A percentile compares a stretch with the other conserved stretches of the same genome.
Conservation (phyloP, 2,329 filamentous ascomycete genomes). For the Juglanconis sp. region DNA sequence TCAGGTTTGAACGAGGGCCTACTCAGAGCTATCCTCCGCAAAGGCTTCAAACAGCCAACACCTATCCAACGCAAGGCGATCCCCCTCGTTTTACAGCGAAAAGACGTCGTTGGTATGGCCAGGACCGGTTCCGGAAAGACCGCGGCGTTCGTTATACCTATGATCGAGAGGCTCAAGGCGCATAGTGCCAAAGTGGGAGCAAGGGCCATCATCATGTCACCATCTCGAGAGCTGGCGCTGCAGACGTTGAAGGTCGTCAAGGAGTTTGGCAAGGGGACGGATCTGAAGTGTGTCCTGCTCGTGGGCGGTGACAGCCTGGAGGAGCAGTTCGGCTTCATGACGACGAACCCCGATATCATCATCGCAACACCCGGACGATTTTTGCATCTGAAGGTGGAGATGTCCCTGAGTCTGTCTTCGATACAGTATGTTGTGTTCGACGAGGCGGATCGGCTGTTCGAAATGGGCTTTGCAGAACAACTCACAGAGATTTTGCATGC, state of each 20-base stretch:
- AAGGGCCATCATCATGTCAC: slow-evolving; percentile 83
- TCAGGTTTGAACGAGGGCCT: slow-evolving; percentile 74
- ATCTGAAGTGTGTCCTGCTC: slow-evolving; percentile 83
- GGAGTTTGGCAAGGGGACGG: slow-evolving; percentile 85
- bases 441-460: slow-evolving; percentile 93
- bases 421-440: slow-evolving; percentile 96
- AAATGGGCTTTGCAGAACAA: slow-evolving; percentile 97
- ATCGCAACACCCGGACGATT: slow-evolving; percentile 97
- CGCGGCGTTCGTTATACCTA: slow-evolving; percentile 94
- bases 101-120: slow-evolving; percentile 99
- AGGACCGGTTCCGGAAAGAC: slow-evolving; percentile 99
- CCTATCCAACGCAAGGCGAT: slow-evolving; percentile 98
- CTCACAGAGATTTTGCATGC: slow-evolving; percentile 90
- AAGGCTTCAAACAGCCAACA: slow-evolving; percentile 93
- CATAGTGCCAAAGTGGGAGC: slow-evolving; percentile 86
- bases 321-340: slow-evolving; percentile 91
- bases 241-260: slow-evolving; percentile 97
- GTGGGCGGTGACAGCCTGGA: slow-evolving; percentile 95
- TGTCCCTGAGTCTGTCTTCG: slow-evolving; percentile 86
- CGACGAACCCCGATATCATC: slow-evolving; percentile 91
- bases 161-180: slow-evolving; percentile 89
- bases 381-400: slow-evolving; percentile 94
- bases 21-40: slow-evolving; percentile 85
- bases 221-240: slow-evolving; percentile 88
- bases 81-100: slow-evolving; percentile 80